These are phyloP conservation scores for Eucalyptus curtisii DNA, from an alignment of 345 rosid species.

Conservation along the genomic window DNA sequence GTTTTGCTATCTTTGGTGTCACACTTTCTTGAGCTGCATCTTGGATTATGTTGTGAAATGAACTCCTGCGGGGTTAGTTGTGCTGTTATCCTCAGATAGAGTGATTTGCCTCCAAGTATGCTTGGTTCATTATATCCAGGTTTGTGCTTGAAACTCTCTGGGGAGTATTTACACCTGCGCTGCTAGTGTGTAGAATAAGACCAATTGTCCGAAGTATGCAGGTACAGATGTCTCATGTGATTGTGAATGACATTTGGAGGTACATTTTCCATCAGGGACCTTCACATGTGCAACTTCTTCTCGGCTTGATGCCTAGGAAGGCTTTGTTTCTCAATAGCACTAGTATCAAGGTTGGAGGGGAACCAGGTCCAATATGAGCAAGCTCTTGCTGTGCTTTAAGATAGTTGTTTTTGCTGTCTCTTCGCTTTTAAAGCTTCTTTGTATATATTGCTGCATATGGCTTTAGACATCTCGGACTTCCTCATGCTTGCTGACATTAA, in stretches of 20 bases:
- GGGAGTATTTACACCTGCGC: neutral
- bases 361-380: neutral
- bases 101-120: neutral
- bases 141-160: neutral
- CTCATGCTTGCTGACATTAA: neutral
- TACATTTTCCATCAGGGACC: neutral
- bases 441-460: neutral
- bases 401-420: neutral
- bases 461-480: neutral
- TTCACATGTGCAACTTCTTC: neutral
- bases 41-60: neutral
- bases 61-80: neutral
- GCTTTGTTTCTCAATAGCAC: neutral
- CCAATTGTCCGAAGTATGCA: neutral
- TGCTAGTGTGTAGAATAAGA: neutral
- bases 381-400: neutral
- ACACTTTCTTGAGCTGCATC: neutral
- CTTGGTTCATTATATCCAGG: neutral
- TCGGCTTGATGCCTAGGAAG: neutral
- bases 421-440: neutral
- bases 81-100: neutral
- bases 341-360: neutral
- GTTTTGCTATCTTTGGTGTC: neutral
- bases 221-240: neutral
- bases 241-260: neutral